Evolutionary conservation across 2,329 filamentous ascomycete species (phyloP), one percentile per base, ranked within the genome.

Genomic region (Diaporthe longicolla): DNA sequence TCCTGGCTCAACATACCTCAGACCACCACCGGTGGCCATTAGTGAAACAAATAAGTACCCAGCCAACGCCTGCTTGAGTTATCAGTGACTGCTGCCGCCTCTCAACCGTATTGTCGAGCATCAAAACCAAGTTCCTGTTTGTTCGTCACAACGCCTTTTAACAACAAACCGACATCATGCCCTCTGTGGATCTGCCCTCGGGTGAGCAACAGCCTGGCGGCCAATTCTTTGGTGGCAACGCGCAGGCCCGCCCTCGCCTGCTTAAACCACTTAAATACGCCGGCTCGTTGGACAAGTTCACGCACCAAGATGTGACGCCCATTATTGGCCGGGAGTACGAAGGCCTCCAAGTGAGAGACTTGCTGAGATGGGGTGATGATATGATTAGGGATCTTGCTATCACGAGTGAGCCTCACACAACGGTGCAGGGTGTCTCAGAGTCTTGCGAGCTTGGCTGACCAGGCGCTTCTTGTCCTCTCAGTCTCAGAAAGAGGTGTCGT

Each of bases 401-500:
- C 26, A 80, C 77, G 13, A 77, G 80, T 80, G 68, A 77, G 79
- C 75, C n/a, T 59, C 65, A 32, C 57, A 45, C 8, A 50, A 45
- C 24, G 40, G 43, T 2, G 35, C 10, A 19, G 26, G 13, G 15
- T 43, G 9, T n/a, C 45, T 13, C 45, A 21, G 13, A 19, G 26
- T 63, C 13, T 15, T 37, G 37, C 17, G 54, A 52, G 40, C 43
- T 29, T 21, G 40, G 63, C 73, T 74, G 61, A 74, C 50, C 54
- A 32, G 15, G 70, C 19, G 35, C 21, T 24, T 24, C 26, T 32
- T 37, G 63, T 74, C 35, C 74, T 71, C 72, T 72, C 58, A 79
- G 83, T 89, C 77, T 87, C 86, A 1, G 81, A 87, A 71, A 79
- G 87, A 21, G 86, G 87, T 26, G 87, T 89, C 3, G 84, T 88